A percentile compares a stretch with the other conserved stretches of the same genome.
Evolutionary conservation across 2,329 filamentous ascomycete species (phyloP).

Genomic region (Xylaria sp.): DNA sequence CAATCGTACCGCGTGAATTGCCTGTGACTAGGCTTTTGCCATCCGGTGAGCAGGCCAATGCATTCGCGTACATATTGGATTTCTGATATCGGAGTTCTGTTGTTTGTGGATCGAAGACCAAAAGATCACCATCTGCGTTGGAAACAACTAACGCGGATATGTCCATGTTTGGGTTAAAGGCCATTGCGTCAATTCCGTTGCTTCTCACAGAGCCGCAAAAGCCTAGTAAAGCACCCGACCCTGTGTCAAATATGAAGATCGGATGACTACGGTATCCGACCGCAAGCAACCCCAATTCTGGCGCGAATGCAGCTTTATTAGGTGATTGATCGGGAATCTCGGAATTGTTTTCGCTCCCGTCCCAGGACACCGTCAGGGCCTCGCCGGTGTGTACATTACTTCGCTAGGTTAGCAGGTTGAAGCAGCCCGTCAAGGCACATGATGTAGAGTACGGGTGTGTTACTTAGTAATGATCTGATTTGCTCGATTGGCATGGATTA

Average conservation of each 20-base stretch:
- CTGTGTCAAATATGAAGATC: constrained; percentile 41
- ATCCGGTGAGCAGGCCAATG: constrained; percentile 44
- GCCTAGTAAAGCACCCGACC: constrained; percentile 37
- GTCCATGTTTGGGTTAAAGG: constrained; percentile 46
- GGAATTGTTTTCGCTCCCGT: constrained; percentile 24
- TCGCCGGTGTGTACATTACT: constrained; percentile 30
- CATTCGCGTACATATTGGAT: constrained; percentile 40
- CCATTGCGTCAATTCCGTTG: constrained; percentile 44
- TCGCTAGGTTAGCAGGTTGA: constrained; percentile 26
- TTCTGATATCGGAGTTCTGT: constrained; percentile 33
- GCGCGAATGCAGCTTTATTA: constrained; percentile 28
- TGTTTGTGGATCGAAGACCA: constrained; percentile 44
- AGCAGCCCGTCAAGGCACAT: constrained; percentile 13
- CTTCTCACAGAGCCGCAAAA: constrained; percentile 32
- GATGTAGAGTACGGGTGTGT: no score
- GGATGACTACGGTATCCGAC: constrained; percentile 43
- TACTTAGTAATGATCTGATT: constrained; percentile 28
- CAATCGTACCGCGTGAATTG: constrained; percentile 39
- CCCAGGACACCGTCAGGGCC: constrained; percentile 26
- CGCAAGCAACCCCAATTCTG: constrained; percentile 38
- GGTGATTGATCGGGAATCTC: constrained; percentile 28
- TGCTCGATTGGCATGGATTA: constrained; percentile 19
- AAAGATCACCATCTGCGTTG: constrained; percentile 42
- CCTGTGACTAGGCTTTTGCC: constrained; percentile 44
- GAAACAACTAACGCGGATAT: constrained; percentile 42